Evolutionary conservation across 768 basidiomycete genomes (phyloP), one percentile per base, ranked within the genome.

Genomic region (Hericium rajendrae): DNA sequence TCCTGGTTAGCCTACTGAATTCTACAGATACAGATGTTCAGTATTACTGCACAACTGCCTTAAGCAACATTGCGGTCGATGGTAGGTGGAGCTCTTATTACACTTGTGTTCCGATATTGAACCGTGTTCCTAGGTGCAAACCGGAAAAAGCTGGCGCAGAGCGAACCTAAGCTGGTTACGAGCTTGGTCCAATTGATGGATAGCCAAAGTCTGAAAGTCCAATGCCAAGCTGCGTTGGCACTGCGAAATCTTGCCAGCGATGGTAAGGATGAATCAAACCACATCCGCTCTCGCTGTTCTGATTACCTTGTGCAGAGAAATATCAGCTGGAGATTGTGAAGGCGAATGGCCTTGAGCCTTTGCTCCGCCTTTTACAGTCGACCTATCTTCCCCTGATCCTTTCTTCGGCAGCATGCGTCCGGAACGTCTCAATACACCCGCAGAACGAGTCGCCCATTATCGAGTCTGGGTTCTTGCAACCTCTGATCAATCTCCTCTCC

Each of bases 11-110:
- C 66, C 78, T 99, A 38, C 77, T 99, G 60, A 97, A 94, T 68
- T 94, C 91, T 5, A 84, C 89, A 51, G 97, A 99, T 70, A 99
- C 97, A n/a, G 97, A 99, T 68, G 97, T 99, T 2, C 97, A 99
- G 70, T 99, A 99, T 68, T 99, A 99, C 70, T 99, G 97, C 72
- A 99, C 97, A 6, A 99, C 97, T 12, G 97, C 97, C 6, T 73
- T 99, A 65, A 94, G 91, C 69, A 99, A 99, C 67, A 99, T 99
- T 62, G 97, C 97, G 38, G 97, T 99, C 6, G 97, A 99, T 73
- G 89, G 92, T 84, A 64, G 59, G 70, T 62, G 28, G 11, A 37
- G 24, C 48, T 20, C 52, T 18, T 50, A 28, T 48, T 26, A 54
- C 46, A 40, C 11, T 26, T 41, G 51, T 60, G 56, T 55, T 54